Evolutionary conservation across 176 grass and related monocot species (phyloP).

Genomic region (Themeda triandra): DNA sequence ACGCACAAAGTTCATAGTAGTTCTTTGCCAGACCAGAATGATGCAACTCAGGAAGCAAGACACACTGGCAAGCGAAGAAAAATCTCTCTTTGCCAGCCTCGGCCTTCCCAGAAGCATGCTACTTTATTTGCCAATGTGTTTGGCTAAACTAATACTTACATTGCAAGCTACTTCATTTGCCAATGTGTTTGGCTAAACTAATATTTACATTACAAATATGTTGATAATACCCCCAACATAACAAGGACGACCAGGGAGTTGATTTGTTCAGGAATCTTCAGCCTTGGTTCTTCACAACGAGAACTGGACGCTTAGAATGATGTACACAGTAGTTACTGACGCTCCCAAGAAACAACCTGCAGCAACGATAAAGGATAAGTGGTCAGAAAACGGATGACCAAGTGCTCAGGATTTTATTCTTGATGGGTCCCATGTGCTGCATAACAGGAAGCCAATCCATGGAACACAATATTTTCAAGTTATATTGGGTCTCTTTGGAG

Average conservation of each 20-base stretch:
- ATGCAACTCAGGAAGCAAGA: neutral
- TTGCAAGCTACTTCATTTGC: neutral
- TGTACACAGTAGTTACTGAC: conserved; percentile 53
- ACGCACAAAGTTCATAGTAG: neutral
- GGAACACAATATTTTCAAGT: neutral
- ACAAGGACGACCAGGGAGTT: no score
- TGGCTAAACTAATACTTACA: neutral
- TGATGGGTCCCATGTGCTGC: neutral
- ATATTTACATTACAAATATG: neutral
- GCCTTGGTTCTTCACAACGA: conserved; percentile 40
- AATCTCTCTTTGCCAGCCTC: neutral
- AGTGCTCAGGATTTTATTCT: neutral
- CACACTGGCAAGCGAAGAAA: neutral
- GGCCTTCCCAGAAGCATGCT: neutral
- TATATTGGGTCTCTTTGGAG: neutral
- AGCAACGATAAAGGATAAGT: neutral
- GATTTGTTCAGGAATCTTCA: neutral
- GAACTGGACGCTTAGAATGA: conserved; percentile 40
- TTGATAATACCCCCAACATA: neutral
- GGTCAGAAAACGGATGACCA: neutral
- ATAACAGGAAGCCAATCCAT: neutral
- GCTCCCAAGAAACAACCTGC: conserved; percentile 41
- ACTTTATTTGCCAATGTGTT: neutral
- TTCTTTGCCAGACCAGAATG: neutral
- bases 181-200: neutral